Evolutionary conservation across 371 early-diverging fungal species (phyloP).

Genomic region (Gilbertella persicaria): DNA sequence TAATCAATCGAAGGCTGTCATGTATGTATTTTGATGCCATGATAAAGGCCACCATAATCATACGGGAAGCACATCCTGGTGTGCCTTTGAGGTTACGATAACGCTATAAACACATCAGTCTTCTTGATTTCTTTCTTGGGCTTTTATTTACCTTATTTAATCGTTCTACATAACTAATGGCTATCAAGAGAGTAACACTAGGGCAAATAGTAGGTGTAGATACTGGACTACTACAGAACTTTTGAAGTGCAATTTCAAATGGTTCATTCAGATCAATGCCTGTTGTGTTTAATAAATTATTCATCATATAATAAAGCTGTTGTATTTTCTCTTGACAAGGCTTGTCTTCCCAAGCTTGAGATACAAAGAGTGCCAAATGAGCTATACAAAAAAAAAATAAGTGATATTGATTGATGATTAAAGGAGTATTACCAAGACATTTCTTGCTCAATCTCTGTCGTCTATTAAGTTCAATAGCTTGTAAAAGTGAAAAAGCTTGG

Average conservation of each 20-base stretch:
- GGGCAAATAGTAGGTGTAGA: slow-evolving; percentile 47
- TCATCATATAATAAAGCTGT: slow-evolving; percentile 33
- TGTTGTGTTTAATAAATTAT: slow-evolving; percentile 28
- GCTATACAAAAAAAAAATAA: slow-evolving; percentile 22
- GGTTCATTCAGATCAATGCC: slow-evolving; percentile 25
- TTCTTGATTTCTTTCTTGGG: too few relatives aligned
- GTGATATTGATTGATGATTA: not conserved
- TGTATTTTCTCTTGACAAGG: slow-evolving; percentile 28
- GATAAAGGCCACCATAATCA: slow-evolving; percentile 60
- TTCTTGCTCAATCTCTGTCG: slow-evolving; percentile 25
- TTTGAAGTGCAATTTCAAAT: slow-evolving; percentile 33
- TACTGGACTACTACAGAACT: slow-evolving; percentile 28
- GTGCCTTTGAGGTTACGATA: slow-evolving; percentile 52
- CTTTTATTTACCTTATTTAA: slow-evolving; percentile 60
- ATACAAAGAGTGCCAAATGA: slow-evolving; percentile 38
- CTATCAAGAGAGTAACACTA: slow-evolving; percentile 52
- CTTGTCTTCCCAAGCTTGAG: slow-evolving; percentile 46
- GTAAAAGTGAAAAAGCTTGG: slow-evolving; percentile 35
- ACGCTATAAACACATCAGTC: slow-evolving; percentile 30
- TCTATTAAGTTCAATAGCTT: slow-evolving; percentile 42
- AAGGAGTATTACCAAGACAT: slow-evolving; percentile 34
- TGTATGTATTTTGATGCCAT: slow-evolving; percentile 62
- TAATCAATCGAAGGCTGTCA: slow-evolving; percentile 36
- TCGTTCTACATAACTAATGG: slow-evolving; percentile 59
- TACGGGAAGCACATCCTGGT: slow-evolving; percentile 55